phyloP scores from a whole-genome alignment of 352 stramenopile genomes.

The Peronospora farinosa region DNA sequence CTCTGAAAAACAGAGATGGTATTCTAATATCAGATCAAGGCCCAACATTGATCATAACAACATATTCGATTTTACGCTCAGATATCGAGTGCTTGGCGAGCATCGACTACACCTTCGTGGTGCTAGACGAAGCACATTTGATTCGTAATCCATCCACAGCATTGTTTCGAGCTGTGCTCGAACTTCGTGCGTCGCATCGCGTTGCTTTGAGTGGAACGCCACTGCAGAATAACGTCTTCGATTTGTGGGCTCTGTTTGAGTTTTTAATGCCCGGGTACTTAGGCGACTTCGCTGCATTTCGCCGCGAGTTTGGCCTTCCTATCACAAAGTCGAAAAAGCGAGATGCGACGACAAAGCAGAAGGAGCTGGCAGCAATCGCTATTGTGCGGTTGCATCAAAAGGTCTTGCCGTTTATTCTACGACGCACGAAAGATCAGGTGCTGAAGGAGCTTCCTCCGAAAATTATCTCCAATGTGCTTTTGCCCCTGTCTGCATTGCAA shows the following conservation, averaged over 20 bases:
- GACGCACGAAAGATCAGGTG: constrained; percentile 94
- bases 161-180: constrained; percentile 77
- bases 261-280: constrained; percentile 98
- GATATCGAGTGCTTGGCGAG: constrained; percentile 58
- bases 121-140: constrained; percentile 97
- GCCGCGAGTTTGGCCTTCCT: constrained; percentile 52
- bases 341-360: constrained; percentile 68
- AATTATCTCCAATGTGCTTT: constrained; percentile 91
- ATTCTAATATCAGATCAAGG: constrained; percentile 7
- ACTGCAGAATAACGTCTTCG: constrained; percentile 95
- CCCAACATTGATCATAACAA: constrained; percentile 54
- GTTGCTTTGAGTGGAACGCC: constrained; percentile 95
- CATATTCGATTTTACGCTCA: constrained; percentile 84
- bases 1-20: constrained; percentile 26
- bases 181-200: constrained; percentile 79
- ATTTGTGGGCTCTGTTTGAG: constrained; percentile 96
- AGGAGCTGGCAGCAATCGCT: constrained; percentile 71
- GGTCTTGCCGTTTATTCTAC: constrained; percentile 96
- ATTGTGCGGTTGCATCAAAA: constrained; percentile 92
- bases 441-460: constrained; percentile 95
- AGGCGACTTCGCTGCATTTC: constrained; percentile 73
- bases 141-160: constrained; percentile 92
- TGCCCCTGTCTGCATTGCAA: constrained; percentile 87
- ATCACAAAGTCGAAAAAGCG: constrained; percentile 52
- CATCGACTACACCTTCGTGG: constrained; percentile 74